Evolutionary conservation across 108 stramenopile species (phyloP), one percentile per base, ranked within the genome.

Genomic region (Skeletonema potamos): DNA sequence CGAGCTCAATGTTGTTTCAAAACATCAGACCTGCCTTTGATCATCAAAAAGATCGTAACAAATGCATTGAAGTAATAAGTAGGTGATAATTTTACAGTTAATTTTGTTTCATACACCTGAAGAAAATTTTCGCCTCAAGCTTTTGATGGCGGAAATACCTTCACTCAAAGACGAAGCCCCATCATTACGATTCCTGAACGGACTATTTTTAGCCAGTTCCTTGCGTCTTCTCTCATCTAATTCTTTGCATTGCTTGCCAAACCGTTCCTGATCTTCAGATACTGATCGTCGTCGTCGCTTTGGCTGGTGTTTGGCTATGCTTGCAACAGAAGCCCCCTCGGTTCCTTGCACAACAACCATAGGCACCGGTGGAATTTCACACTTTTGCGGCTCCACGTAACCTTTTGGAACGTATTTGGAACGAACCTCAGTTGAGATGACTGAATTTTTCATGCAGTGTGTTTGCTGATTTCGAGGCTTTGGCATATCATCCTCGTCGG

Each of bases 1-100:
- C 57, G 87, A 26, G 91, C 81, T 13, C 79, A 87, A 22, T 77
- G 86, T 20, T 88, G 87, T 65, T 67, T 88, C 28, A 44, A 92
- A 43, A 89, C 81, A 41, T 72, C 72, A 9, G 85, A 91, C 20
- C 63, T 91, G 10, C 90, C 90, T 11, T 43, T 73, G 44, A 84
- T 86, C 5, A 67, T 91, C 20, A 79, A 83, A 54, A 74, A 84
- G 59, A 82, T 88, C 13, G 76, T 91, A 15, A 77, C 84, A 12
- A 79, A 68, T 57, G 65, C 74, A 70, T 26, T 79, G 62, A 79
- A 59, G 54, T 27, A 62, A 37, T 41, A 34, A 22, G 22, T 51
- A 22, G 1, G n/a, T n/a, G 18, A 17, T 51, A 51, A 51, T 3
- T 24, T 9, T 44, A 44, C 11, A 22, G 4, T 24, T 24, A 51